Base-by-base conservation (phyloP, 2,329 filamentous ascomycete genomes). In the Ophiocordyceps camponoti-rufipedis region DNA sequence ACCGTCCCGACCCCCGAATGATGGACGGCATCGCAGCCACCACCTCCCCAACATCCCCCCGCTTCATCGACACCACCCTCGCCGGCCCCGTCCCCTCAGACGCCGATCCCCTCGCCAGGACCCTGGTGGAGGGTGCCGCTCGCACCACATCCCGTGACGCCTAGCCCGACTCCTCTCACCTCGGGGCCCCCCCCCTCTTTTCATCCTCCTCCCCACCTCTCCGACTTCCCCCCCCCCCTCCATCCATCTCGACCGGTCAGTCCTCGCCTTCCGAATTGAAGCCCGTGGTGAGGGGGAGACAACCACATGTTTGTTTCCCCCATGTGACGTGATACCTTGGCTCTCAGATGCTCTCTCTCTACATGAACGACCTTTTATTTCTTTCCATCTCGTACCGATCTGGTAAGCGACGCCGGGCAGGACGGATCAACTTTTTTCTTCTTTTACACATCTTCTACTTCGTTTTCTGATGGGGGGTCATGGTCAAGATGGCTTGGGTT, bases 11-110 rank as follows among this genome's bases (percentile, higher is more conserved):
- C 54, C 77, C 78, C 16, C 71, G 74, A 44, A 78, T 80, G 69
- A 65, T 82, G 46, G 78, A 85, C 55, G 80, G 79, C 1, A 70
- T 83, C 39, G 74, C 77, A 1, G 59, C 65, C 3, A 80, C 80
- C 53, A 69, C 74, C 33, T 67, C 74, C 33, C 67, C 4, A 58
- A 58, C 33, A 5, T 64, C 65, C 32, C 69, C 71, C 44, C 58
- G 62, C 10, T 77, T 80, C 49, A 68, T 82, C 23, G 80, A 84
- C 58, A 82, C 78, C 2, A 80, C 78, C 1, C 71, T 72, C 44
- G 65, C 71, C 19, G 71, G 74, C 0, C 75, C 76, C 1, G 64
- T 76, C 1, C 66, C 35, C 6, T 18, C 35, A 28, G 62, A 61
- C 35, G 68, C 61, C 5, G 67, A 70, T 42, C 57, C 67, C 11